These are phyloP conservation scores for Dentipellis fragilis DNA, from an alignment of 768 basidiomycete genomes.

Conservation along the genomic window DNA sequence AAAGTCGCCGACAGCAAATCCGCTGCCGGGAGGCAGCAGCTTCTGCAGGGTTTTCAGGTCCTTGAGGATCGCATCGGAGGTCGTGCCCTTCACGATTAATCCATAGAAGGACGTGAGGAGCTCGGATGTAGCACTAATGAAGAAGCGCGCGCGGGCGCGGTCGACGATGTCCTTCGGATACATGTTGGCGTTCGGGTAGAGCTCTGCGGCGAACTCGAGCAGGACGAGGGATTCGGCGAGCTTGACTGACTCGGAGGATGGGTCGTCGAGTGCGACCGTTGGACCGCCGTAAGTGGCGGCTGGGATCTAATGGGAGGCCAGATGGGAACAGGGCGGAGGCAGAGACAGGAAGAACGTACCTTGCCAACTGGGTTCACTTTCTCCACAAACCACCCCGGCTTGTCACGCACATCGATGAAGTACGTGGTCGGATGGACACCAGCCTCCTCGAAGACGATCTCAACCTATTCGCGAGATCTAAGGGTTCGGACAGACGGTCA, in stretches of 20 bases:
- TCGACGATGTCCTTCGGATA: slow-evolving; percentile 48
- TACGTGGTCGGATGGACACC: slow-evolving; percentile 37
- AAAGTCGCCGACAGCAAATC: slow-evolving; percentile 35
- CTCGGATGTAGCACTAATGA: slow-evolving; percentile 44
- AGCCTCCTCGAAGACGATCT: slow-evolving; percentile 51
- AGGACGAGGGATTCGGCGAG: slow-evolving; percentile 59
- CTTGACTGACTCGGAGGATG: slow-evolving; percentile 51
- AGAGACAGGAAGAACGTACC: slow-evolving; percentile 24
- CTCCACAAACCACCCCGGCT: slow-evolving; percentile 60
- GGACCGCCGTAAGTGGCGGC: slow-evolving; percentile 57
- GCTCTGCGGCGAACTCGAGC: slow-evolving; percentile 54
- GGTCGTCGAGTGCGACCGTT: slow-evolving; percentile 38
- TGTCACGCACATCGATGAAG: slow-evolving; percentile 49
- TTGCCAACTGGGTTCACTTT: slow-evolving; percentile 60
- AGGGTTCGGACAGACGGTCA: neutral
- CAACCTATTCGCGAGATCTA: slow-evolving; percentile 26
- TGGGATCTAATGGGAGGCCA: slow-evolving; percentile 33
- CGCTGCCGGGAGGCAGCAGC: slow-evolving; percentile 36
- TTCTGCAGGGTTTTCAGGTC: slow-evolving; percentile 39
- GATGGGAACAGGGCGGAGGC: too few species aligned
- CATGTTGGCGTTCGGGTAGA: slow-evolving; percentile 36
- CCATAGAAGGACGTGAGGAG: slow-evolving; percentile 31
- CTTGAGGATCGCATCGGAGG: slow-evolving; percentile 30
- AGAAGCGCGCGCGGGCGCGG: too few species aligned
- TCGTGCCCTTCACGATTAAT: slow-evolving; percentile 27